Evolutionary conservation across 140 eudicot species (phyloP).

Genomic region (Anethum foeniculum): DNA sequence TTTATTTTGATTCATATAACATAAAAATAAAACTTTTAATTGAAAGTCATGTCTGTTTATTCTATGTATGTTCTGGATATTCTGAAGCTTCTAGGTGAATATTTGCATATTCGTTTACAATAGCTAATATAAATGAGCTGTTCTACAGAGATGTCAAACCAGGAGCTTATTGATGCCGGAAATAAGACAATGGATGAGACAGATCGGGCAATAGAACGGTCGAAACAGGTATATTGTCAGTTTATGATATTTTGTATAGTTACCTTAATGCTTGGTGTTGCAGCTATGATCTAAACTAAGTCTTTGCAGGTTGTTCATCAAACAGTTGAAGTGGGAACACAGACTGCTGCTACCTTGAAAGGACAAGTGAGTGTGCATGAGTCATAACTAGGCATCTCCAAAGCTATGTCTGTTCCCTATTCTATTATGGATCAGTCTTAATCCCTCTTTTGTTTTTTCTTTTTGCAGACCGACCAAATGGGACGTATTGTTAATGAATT

Average conservation of each 20-base stretch:
- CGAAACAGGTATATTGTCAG: conserved; percentile 60
- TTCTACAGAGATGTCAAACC: conserved; percentile 81
- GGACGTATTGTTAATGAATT: conserved; percentile 91
- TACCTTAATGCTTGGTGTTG: not conserved
- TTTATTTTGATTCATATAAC: not conserved
- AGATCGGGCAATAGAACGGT: conserved; percentile 95
- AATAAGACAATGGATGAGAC: conserved; percentile 80
- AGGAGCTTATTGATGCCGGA: conserved; percentile 83
- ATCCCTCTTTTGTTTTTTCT: not conserved
- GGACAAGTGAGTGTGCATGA: conserved; percentile 63
- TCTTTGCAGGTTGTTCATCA: conserved; percentile 71
- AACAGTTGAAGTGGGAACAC: conserved; percentile 60
- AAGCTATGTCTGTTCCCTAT: not conserved
- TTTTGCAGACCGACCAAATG: conserved; percentile 90
- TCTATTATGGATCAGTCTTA: not conserved
- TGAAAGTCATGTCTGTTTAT: not conserved
- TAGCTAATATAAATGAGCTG: conserved; percentile 16
- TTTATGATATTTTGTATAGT: not conserved
- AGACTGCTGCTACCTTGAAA: conserved; percentile 78
- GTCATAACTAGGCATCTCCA: not conserved
- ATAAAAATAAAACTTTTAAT: not conserved
- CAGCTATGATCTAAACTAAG: conserved; percentile 1
- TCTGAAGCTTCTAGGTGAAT: not conserved
- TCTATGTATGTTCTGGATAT: not conserved
- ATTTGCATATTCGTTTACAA: not conserved